Conservation (phyloP, 192 early-diverging fungal species). For the Chytriomyces sp. region DNA sequence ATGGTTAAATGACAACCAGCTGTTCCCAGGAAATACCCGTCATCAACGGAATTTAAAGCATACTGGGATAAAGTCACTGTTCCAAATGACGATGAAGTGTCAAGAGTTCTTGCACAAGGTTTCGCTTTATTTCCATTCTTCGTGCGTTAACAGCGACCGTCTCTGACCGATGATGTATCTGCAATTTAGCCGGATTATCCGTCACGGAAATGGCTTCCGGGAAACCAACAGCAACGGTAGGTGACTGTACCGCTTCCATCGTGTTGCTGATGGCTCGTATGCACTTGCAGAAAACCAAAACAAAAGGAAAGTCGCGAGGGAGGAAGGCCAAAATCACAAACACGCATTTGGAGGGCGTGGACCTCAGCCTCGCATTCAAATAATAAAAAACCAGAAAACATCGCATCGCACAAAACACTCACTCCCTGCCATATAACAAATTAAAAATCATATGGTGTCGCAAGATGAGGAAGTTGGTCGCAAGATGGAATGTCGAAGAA, state of each 20-base stretch:
- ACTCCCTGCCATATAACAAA: no score
- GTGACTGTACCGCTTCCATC: background rate
- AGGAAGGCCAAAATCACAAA: slow-evolving; percentile 34
- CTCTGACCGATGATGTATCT: background rate
- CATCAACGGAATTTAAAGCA: slow-evolving; percentile 19
- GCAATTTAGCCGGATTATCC: slow-evolving; percentile 18
- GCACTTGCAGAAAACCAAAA: slow-evolving; percentile 23
- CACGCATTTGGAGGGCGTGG: slow-evolving; percentile 33
- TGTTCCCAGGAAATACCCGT: slow-evolving; percentile 25
- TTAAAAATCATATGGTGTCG: no score
- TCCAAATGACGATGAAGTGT: slow-evolving; percentile 32
- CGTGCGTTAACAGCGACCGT: background rate
- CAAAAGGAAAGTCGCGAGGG: slow-evolving; percentile 20
- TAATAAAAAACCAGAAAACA: background rate
- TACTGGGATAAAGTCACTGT: slow-evolving; percentile 30
- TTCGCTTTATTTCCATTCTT: background rate
- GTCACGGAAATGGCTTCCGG: slow-evolving; percentile 30
- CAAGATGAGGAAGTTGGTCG: no score
- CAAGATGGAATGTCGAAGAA: no score
- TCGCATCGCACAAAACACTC: no score
- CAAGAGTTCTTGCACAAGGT: slow-evolving; percentile 26
- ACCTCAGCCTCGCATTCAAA: slow-evolving; percentile 28
- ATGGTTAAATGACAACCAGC: background rate
- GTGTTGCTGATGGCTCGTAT: background rate
- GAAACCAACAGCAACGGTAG: slow-evolving; percentile 17